Evolutionary conservation across 208 protist genomes (phyloP).

Genomic region (Leishmania guyanensis): DNA sequence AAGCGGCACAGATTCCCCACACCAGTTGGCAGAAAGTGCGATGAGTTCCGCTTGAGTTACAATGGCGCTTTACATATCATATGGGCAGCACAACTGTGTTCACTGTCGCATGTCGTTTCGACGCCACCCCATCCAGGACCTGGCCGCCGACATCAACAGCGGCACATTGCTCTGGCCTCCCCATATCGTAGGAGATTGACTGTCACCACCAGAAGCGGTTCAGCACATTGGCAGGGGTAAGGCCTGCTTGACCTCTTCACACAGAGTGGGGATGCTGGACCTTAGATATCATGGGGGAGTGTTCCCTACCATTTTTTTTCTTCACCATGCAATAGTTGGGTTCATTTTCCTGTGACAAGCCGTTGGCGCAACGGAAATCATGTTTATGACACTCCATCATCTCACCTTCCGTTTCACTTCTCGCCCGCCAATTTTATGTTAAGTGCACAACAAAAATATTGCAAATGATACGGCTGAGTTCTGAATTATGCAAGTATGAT

Average conservation of each 20-base stretch:
- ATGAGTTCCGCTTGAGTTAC: background rate
- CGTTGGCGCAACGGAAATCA: background rate
- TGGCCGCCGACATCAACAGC: background rate
- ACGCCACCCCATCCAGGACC: background rate
- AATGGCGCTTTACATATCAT: background rate
- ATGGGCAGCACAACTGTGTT: background rate
- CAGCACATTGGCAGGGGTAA: background rate
- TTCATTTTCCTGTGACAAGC: background rate
- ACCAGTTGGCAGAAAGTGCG: background rate
- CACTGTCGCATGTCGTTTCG: background rate
- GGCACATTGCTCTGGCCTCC: background rate
- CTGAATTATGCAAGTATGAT: conserved; percentile 12
- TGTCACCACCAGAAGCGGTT: background rate
- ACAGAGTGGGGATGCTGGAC: background rate
- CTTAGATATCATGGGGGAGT: background rate
- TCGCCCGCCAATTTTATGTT: background rate
- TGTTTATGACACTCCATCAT: conserved; percentile 8
- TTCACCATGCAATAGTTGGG: background rate
- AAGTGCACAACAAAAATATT: background rate
- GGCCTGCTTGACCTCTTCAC: background rate
- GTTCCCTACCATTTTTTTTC: background rate
- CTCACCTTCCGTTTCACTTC: background rate
- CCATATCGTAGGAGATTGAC: too few species aligned
- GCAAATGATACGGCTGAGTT: background rate
- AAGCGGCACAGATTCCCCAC: background rate